A percentile compares a stretch with the other conserved stretches of the same genome.
These are phyloP conservation scores for Bretziella fagacearum DNA, from an alignment of 2,329 filamentous ascomycete species.

Conservation along the genomic window DNA sequence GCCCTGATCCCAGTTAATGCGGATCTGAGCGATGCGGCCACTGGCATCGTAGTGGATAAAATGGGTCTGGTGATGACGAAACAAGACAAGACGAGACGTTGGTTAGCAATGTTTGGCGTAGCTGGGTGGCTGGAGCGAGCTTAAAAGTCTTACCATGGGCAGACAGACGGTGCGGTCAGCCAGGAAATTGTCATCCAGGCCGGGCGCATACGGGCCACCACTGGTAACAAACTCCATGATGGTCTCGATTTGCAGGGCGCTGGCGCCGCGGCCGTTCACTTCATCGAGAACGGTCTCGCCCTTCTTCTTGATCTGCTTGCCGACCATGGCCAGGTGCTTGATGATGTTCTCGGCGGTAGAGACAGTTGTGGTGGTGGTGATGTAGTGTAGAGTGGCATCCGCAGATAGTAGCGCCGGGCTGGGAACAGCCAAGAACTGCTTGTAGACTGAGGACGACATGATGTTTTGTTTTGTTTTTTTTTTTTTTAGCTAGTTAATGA, in stretches of 20 bases:
- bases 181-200: constrained; percentile 86
- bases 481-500: too few relatives aligned
- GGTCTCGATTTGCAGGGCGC: constrained; percentile 73
- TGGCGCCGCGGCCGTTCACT: constrained; percentile 54
- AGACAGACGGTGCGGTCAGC: constrained; percentile 64
- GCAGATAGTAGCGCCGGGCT: constrained; percentile 44
- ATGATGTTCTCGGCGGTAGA: constrained; percentile 57
- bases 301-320: constrained; percentile 66
- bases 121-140: too few relatives aligned
- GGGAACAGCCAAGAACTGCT: constrained; percentile 54
- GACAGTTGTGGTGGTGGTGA: constrained; percentile 68
- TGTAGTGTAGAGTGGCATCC: constrained; percentile 64
- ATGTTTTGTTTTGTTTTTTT: constrained; percentile 5
- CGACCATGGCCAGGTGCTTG: constrained; percentile 59
- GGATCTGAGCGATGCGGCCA: constrained; percentile 70
- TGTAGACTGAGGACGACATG: constrained; percentile 35
- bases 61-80: constrained; percentile 55
- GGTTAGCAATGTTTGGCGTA: background rate
- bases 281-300: constrained; percentile 57
- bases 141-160: constrained; percentile 63
- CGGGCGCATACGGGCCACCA: constrained; percentile 74
- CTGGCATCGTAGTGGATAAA: constrained; percentile 67
- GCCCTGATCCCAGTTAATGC: constrained; percentile 89
- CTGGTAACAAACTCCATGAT: constrained; percentile 64
- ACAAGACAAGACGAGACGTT: too few relatives aligned